Evolutionary conservation across 768 basidiomycete genomes (phyloP), one percentile per base, ranked within the genome.

Genomic region (Rhodotorula taiwanensis): DNA sequence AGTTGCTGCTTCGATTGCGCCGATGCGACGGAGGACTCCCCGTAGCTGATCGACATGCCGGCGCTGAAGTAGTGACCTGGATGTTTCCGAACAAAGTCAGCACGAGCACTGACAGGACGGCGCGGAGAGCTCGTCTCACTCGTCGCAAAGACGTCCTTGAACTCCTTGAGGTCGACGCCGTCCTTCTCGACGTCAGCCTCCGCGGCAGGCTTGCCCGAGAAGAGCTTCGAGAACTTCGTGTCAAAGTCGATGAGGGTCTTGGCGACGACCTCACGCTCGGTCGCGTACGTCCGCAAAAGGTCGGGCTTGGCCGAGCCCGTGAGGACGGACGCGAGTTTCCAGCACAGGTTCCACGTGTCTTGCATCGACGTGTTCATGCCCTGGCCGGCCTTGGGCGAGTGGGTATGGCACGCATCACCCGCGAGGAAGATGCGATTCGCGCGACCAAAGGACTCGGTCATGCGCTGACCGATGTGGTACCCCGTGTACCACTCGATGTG

Each of bases 361-460:
- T 72, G 71, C 62, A 63, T 60, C 8, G 47, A 51, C 8, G 64
- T 66, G 64, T 70, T 58, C 71, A 70, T 67, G 39, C 73, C 86
- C 73, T 87, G 86, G 20, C 86, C 80, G 1, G 74, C 74, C 55
- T 75, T 80, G 42, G 65, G 69, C 27, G 65, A 57, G 66, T 72
- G 66, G 11, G 69, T 77, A 51, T 74, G 72, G 60, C 70, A 71
- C 0, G 72, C 72, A 34, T 72, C 87, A 0, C 87, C 87, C 1
- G 82, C 84, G 58, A 89, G 87, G 73, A 88, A 88, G 3, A 87
- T 80, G 1, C 87, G 81, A 5, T 85, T 79, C n/a, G 81, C 73
- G 4, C 80, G 75, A 28, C 82, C 82, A 73, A 80, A 88, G 16
- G 76, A 77, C 9, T 84, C 81, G 10, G 86, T 86, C 2, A 88